Base-by-base conservation (phyloP, 2,329 filamentous ascomycete genomes). In the Diplodia intermedia region DNA sequence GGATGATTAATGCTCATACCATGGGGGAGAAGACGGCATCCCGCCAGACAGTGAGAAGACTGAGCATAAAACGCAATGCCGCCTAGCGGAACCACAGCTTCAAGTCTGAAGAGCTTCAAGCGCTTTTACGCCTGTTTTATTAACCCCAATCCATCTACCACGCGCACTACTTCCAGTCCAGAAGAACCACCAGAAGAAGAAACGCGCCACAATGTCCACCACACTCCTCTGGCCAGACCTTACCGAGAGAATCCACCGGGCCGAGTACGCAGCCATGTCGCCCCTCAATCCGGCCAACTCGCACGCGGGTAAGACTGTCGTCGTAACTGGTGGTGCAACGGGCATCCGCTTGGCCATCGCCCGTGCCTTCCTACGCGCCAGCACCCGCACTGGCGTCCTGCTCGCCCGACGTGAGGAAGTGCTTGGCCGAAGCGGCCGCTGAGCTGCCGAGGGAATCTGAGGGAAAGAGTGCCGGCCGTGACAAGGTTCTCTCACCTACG, bases 381-480 rank as follows among this genome's bases (percentile, higher is more conserved):
- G 40, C 14, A 15, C 40, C 40, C 40, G 40, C 2, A 73, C 71
- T 1, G 73, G 84, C 33, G 77, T 80, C 9, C 73, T 86, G 50
- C 68, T 79, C 1, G 80, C 77, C 11, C 81, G 83, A 5, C 78
- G 77, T 2, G 43, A 71, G 0, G 71, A 72, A 4, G 72, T 72
- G 1, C 74, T 83, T 83, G 18, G 68, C 76, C 1, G 69, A 71
- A 4, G 65, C 66, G 12, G 15, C 40, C 2, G 40, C 40, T 14
- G 14, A 8, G 18, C 18, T 43, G 14, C 40, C 15, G 15, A 6
- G n/a, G 15, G 40, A 43, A 6, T 43, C 18, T 43, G 40, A 15
- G 3, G 14, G 18, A 6, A 43, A 43, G 14, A 43, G 40, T 43
- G 23, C 6, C 38, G 40, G 14, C 14, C 6, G 7, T 15, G 56